Conservation (phyloP, 106 monocot genomes). For the Amphibolis antarctica region DNA sequence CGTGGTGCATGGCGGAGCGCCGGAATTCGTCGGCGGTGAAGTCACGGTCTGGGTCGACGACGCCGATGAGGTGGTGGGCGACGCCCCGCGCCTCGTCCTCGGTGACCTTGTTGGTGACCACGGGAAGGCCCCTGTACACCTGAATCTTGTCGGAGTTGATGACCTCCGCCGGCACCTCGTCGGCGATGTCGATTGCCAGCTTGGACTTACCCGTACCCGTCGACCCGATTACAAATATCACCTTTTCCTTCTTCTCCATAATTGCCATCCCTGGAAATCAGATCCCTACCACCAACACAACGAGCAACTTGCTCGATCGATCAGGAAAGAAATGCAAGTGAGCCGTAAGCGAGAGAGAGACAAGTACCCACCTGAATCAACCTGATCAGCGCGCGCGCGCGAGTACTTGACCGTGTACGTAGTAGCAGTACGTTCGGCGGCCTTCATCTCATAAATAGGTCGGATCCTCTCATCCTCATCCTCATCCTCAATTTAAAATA, state of each 20-base stretch:
- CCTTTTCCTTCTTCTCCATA: slow-evolving; percentile 14
- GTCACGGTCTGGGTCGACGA: slow-evolving; percentile 31
- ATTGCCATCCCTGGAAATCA: no score
- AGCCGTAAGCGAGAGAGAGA: no score
- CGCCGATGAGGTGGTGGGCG: slow-evolving; percentile 44
- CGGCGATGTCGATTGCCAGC: slow-evolving; percentile 39
- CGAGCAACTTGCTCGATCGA: no score
- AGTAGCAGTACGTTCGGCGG: no score
- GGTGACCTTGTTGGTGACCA: slow-evolving; percentile 55
- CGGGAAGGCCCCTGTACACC: slow-evolving; percentile 40
- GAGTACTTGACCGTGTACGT: no score
- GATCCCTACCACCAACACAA: no score
- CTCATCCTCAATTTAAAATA: no score
- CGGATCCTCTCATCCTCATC: no score
- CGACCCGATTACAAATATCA: slow-evolving; percentile 44
- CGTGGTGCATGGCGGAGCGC: slow-evolving; percentile 5
- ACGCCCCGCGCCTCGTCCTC: slow-evolving; percentile 25
- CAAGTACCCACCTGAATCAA: no score
- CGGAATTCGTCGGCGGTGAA: slow-evolving; percentile 45
- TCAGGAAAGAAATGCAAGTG: no score
- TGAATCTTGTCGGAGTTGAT: slow-evolving; percentile 68
- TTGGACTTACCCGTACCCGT: slow-evolving; percentile 54
- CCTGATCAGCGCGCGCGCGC: no score
- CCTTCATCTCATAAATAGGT: no score
- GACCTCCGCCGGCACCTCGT: slow-evolving; percentile 32